Conservation (phyloP, 805 yeast species). For the Huiozyma naganishii region DNA sequence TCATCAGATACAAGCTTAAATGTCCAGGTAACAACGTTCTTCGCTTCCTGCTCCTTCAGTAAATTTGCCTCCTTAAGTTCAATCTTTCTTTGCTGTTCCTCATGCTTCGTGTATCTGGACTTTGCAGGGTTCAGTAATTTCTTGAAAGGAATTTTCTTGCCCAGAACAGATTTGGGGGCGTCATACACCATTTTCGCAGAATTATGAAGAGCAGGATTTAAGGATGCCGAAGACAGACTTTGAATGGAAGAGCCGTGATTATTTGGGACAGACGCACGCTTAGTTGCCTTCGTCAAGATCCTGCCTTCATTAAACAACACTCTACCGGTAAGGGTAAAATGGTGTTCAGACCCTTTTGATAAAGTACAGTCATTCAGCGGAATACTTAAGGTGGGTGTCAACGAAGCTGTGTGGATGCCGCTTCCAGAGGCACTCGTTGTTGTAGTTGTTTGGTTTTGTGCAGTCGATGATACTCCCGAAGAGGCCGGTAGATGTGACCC, state of each 20-base stretch:
- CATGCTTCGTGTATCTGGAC: conserved; percentile 4
- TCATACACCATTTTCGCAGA: not conserved
- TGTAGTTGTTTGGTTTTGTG: not conserved
- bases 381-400: conserved; percentile 34
- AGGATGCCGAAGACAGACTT: not conserved
- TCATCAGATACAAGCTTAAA: conserved; percentile 18
- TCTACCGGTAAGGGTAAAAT: conserved; percentile 32
- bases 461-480: not conserved
- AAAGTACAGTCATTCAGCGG: conserved; percentile 29
- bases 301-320: conserved; percentile 14
- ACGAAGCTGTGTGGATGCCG: conserved; percentile 8
- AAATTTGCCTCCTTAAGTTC: conserved; percentile 2
- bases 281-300: conserved; percentile 4
- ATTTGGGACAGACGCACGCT: not conserved
- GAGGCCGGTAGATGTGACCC: not conserved
- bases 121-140: conserved; percentile 6
- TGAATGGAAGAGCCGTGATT: conserved; percentile 1
- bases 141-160: conserved; percentile 6
- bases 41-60: conserved; percentile 4
- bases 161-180: not conserved
- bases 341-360: conserved; percentile 28
- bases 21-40: conserved; percentile 16
- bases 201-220: conserved; percentile 8
- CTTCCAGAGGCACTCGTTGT: not conserved
- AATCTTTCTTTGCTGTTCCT: conserved; percentile 2